Evolutionary conservation across 2,329 filamentous ascomycete genomes (phyloP).

Genomic region (Fusarium xyrophilum): DNA sequence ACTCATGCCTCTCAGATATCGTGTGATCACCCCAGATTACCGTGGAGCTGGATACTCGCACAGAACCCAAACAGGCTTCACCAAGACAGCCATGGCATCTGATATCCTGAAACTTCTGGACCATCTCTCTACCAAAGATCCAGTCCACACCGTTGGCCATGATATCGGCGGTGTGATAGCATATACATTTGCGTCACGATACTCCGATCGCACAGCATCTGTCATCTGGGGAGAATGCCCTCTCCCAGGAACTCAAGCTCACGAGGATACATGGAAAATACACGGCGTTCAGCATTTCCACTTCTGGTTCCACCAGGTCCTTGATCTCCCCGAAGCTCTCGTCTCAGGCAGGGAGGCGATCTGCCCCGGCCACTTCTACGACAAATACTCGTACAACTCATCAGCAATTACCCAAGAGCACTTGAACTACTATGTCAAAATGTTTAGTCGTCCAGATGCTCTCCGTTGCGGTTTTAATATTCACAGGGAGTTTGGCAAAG

Average conservation of each 20-base stretch:
- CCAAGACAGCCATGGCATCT: slow-evolving; percentile 16
- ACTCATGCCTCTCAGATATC: not conserved
- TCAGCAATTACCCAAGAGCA: slow-evolving; percentile 8
- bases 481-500: slow-evolving; percentile 2
- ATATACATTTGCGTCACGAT: slow-evolving; percentile 11
- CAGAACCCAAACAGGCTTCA: slow-evolving; percentile 13
- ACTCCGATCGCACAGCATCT: slow-evolving; percentile 1
- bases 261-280: slow-evolving; percentile 6
- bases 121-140: slow-evolving; percentile 1
- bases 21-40: slow-evolving; percentile 11
- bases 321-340: slow-evolving; percentile 15
- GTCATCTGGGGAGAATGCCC: slow-evolving; percentile 23
- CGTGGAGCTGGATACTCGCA: slow-evolving; percentile 11
- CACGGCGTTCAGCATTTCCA: slow-evolving; percentile 7
- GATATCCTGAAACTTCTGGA: slow-evolving; percentile 5
- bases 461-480: slow-evolving; percentile 6
- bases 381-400: slow-evolving; percentile 14
- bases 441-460: not conserved
- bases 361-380: slow-evolving; percentile 19
- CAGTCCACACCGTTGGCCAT: slow-evolving; percentile 10
- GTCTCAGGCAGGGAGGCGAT: slow-evolving; percentile 11
- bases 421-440: not conserved
- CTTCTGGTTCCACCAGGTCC: slow-evolving; percentile 8
- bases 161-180: slow-evolving; percentile 25
- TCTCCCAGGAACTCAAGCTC: not conserved